Conservation (phyloP, 2,329 filamentous ascomycete genomes). For the Colletotrichum sp. region DNA sequence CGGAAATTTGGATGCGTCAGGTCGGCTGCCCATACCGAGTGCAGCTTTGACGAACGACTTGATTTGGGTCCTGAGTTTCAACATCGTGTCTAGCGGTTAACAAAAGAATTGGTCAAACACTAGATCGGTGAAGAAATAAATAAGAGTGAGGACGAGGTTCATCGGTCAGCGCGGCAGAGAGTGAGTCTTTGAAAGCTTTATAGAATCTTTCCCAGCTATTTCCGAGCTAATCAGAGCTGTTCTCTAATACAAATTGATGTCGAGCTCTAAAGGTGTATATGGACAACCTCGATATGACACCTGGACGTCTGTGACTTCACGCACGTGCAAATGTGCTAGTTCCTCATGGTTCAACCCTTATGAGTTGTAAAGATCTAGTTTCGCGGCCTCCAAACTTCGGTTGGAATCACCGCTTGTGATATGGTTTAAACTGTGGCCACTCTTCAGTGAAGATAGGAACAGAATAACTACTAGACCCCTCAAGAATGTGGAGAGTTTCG, state of each 20-base stretch:
- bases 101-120: background rate
- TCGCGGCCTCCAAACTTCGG: background rate
- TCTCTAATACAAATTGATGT: background rate
- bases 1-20: background rate
- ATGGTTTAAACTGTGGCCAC: too few species aligned
- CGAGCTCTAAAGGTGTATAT: background rate
- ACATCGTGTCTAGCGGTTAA: background rate
- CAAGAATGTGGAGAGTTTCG: too few species aligned
- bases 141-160: background rate
- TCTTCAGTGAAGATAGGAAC: too few species aligned
- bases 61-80: background rate
- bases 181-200: accelerated
- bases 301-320: background rate
- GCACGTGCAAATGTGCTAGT: background rate
- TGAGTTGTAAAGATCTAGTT: background rate
- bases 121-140: background rate
- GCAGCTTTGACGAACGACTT: background rate
- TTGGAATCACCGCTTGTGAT: too few species aligned
- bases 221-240: too few species aligned
- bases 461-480: too few species aligned
- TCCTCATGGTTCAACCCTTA: background rate
- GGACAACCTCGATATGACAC: background rate
- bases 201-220: background rate
- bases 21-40: background rate
- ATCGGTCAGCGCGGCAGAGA: background rate